Base-by-base conservation (phyloP, 305 asterid genomes). In the Stenogyne calaminthoides region DNA sequence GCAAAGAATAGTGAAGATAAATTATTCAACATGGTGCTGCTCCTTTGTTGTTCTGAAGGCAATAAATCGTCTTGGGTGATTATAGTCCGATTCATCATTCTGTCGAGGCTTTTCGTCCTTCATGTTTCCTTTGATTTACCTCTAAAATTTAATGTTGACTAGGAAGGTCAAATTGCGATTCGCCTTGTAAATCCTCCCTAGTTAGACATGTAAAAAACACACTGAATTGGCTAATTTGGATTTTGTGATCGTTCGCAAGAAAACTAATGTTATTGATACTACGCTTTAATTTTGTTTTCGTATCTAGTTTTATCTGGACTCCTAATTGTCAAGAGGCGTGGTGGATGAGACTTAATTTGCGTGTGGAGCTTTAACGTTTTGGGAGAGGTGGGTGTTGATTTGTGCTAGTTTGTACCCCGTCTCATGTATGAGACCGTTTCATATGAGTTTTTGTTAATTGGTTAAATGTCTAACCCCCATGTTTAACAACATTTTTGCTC, bases 161-260 rank as follows among this genome's bases (percentile, higher is more conserved):
- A 66, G 71, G 65, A 51, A 14, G 65, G 67, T 61, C 22, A 54
- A 54, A 9, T 14, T 58, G 34, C 54, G 18, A 19, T 64, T 25
- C 58, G 25, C 66, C 66, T 19, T 72, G 78, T 73, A 78, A 60
- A 72, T 66, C 61, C 71, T 51, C 16, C n/a, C 54, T 54, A 22
- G 63, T 64, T 44, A 63, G 56, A 72, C 62, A 3, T 68, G 63
- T 72, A 51, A 18, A 51, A 52, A 47, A 32, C 54, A 22, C 70
- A 71, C 71, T 25, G 54, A 65, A 36, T 72, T 47, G 34, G 54
- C 66, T 49, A 58, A 71, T 67, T 39, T 9, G 47, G 63, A 57
- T 70, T 52, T 14, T 40, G 37, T 8, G 2, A 15, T 54, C 64
- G 40, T 56, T 73, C 40, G 68, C 54, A 55, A 56, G 54, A 12